phyloP scores from a whole-genome alignment of 176 grass and related monocot species.

The Ensete glaucum region DNA sequence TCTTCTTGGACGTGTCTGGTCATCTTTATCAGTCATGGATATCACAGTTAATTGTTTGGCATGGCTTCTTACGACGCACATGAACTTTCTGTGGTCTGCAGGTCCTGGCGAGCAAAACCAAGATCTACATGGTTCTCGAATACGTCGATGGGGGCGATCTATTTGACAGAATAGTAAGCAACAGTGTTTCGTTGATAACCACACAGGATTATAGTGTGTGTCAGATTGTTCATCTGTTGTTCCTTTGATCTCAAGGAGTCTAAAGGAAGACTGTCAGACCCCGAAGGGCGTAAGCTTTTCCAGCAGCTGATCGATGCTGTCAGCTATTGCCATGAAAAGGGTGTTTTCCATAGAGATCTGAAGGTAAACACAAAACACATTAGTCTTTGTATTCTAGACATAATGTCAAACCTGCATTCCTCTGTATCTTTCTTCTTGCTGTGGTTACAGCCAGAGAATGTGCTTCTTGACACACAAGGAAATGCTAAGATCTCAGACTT shows the following conservation, averaged over 20 bases:
- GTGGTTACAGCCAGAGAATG: constrained; percentile 76
- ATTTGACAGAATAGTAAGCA: constrained; percentile 82
- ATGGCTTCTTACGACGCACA: too few species aligned
- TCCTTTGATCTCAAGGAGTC: constrained; percentile 29
- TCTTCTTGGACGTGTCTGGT: too few species aligned
- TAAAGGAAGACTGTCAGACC: constrained; percentile 56
- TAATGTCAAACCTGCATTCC: neutral
- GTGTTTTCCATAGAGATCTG: constrained; percentile 83
- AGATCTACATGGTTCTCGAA: constrained; percentile 93
- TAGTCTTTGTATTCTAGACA: neutral
- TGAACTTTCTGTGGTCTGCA: constrained; percentile 12
- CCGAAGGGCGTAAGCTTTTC: constrained; percentile 65
- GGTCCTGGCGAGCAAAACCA: constrained; percentile 90
- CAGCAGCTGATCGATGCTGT: constrained; percentile 93
- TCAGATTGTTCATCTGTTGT: neutral
- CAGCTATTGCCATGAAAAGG: constrained; percentile 85
- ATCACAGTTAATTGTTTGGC: too few species aligned
- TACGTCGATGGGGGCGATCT: constrained; percentile 77
- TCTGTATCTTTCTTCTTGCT: constrained; percentile 7
- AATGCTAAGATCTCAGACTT: constrained; percentile 97
- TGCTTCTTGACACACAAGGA: constrained; percentile 88
- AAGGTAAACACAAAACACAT: constrained; percentile 42
- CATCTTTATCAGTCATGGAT: too few species aligned
- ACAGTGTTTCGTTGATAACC: neutral
- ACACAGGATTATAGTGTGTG: neutral